Evolutionary conservation across 1,139 yeast species (phyloP), one percentile per base, ranked within the genome.

Genomic region (Pichia sp.): DNA sequence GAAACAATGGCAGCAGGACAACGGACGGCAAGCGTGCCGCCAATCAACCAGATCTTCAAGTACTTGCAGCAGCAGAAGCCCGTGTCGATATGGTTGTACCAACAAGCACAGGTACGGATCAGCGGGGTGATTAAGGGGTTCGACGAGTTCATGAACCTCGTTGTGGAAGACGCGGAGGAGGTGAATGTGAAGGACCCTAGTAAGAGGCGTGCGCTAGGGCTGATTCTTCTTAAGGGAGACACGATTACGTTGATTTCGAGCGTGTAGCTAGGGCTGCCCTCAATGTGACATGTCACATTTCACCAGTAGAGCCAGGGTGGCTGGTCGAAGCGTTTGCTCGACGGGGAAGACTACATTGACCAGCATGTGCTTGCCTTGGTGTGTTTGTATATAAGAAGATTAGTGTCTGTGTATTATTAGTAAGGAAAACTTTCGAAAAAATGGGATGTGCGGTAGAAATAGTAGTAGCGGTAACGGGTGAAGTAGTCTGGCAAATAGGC

Each of bases 81-180:
- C 21, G 97, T 91, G 41, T 81, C 85, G 22, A 81, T 91, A 44
- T 91, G 97, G 97, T 74, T 91, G 25, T 90, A 77, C 61, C 98
- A 93, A 64, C 97, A 93, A 66, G 79, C 85, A 0, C 83, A 82
- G 34, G 76, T 79, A 60, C 75, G 95, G 57, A 80, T 95, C 28
- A 90, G 87, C 60, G 99, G 99, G 1, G 80, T 78, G 58, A 85
- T 93, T 47, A 75, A 81, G 62, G 99, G 99, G 1, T 93, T 95
- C 69, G 99, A 95, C 68, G 99, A 95, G 71, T 93, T 90, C 64
- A 93, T 95, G 99, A 95, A 95, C 64, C 71, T 95, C 18, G 98
- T 91, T n/a, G 72, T 95, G 13, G 96, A 88, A 55, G 93, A 90
- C 53, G 96, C 98, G 0, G 76, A 78, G 18, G 96, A 93, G 72